Conservation (phyloP, 768 basidiomycete genomes). For the Krasilnikovozyma curviuscula region DNA sequence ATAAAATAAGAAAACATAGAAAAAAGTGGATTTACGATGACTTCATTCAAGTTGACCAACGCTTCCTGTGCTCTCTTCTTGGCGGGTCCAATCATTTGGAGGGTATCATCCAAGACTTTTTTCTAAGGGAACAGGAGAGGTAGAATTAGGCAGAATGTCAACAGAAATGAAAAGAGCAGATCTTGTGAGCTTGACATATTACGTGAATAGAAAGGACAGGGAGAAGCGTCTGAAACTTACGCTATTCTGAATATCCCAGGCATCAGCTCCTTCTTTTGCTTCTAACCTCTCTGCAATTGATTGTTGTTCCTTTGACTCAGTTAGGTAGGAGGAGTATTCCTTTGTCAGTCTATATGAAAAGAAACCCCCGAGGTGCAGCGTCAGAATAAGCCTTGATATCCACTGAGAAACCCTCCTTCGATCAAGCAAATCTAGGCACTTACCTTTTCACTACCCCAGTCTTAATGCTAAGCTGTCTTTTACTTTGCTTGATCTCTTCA, state of each 20-base stretch:
- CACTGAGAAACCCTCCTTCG: no score
- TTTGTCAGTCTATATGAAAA: slow-evolving; percentile 8
- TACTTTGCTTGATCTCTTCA: slow-evolving; percentile 9
- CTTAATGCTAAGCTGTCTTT: slow-evolving; percentile 14
- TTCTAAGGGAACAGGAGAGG: neutral
- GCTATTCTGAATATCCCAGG: slow-evolving; percentile 15
- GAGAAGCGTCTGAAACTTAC: neutral
- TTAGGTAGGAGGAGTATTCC: slow-evolving; percentile 11
- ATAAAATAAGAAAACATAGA: no score
- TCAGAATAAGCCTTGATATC: no score
- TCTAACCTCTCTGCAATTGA: slow-evolving; percentile 1
- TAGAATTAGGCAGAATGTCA: neutral
- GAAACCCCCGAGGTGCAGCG: no score
- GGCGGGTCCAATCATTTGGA: slow-evolving; percentile 16
- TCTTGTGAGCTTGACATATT: neutral
- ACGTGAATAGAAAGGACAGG: neutral
- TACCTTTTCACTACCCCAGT: slow-evolving; percentile 12
- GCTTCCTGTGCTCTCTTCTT: slow-evolving; percentile 11
- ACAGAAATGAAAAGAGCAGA: neutral
- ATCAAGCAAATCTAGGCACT: neutral
- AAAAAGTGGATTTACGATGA: slow-evolving; percentile 9
- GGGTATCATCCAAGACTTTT: slow-evolving; percentile 14
- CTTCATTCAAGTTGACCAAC: slow-evolving; percentile 10
- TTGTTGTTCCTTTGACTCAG: slow-evolving; percentile 10
- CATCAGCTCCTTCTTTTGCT: slow-evolving; percentile 6